Conservation (phyloP, 73 alveolate species). For the Durusdinium trenchii region DNA sequence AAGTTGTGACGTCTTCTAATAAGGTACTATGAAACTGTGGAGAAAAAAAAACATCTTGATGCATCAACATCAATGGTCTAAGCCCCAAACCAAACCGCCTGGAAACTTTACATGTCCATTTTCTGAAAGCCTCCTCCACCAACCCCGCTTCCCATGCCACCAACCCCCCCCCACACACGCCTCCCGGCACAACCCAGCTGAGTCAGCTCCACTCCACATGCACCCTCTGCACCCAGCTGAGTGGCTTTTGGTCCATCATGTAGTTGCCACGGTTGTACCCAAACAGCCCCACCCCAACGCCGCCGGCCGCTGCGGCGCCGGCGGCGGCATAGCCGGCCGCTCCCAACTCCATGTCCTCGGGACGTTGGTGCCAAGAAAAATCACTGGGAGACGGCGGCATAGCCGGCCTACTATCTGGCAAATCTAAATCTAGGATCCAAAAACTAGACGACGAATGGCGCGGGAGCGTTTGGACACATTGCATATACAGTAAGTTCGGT, state of each 20-base stretch:
- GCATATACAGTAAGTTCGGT: no score
- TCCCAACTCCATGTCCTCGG: conserved; percentile 84
- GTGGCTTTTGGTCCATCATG: conserved; percentile 93
- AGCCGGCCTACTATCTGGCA: no score
- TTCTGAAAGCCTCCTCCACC: no score
- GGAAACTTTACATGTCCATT: not conserved
- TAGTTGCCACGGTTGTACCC: conserved; percentile 94
- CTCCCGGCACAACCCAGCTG: not conserved
- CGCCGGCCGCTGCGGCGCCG: conserved; percentile 94
- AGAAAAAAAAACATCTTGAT: not conserved
- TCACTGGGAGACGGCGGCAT: no score
- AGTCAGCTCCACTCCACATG: not conserved
- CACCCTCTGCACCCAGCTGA: not conserved
- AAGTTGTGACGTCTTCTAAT: no score
- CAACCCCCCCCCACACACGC: not conserved
- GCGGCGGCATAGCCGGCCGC: conserved; percentile 95
- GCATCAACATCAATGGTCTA: not conserved
- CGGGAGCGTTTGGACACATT: no score
- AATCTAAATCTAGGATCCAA: no score
- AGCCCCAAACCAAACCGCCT: not conserved
- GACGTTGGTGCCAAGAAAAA: no score
- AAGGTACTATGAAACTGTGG: no score
- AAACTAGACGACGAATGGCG: no score
- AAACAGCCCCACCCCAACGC: conserved; percentile 91
- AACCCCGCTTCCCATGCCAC: no score